Evolutionary conservation across 2,329 filamentous ascomycete genomes (phyloP), one percentile per base, ranked within the genome.

Genomic region (Teratosphaeria destructans): DNA sequence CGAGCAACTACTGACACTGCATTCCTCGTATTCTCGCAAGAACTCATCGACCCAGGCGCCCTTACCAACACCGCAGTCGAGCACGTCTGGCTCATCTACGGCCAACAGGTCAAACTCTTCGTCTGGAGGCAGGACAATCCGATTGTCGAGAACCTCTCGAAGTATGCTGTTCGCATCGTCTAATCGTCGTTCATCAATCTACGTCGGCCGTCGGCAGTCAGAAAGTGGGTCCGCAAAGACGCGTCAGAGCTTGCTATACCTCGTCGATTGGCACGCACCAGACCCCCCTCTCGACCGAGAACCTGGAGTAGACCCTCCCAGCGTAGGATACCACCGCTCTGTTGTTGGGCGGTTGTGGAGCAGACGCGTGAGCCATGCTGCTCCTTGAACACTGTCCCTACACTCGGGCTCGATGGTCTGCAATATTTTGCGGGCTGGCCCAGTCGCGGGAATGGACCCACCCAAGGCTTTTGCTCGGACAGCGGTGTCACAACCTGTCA

Each of bases 251-350:
- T 37, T 58, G 43, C n/a, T 49, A 6, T 61, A 72, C 71, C 60
- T 71, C 68, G 54, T 73, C 71, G n/a, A 73, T 64, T 6, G 71
- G 71, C 3, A 72, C 63, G 55, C 67, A 70, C 59, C 69, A 64
- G 47, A 70, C 64, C 32, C 63, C 59, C 29, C 70, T 58, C 39
- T 68, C 58, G 37, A 71, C 35, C 12, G 65, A 62, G 52, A 68
- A 71, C 7, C 58, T 61, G 35, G 64, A 59, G 56, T 66, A 72
- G n/a, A 63, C 62, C 49, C 70, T 60, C 5, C 63, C 64, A n/a
- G 43, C 59, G 34, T 62, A 65, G 10, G 55, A 29, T 19, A 49
- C 10, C 12, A 62, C 57, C 14, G 64, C 56, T 19, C 58, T 59
- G 59, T 71, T 65, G 60, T 67, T 61, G 32, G 60, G 35, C 29